Conservation (phyloP, 1,284 basidiomycete genomes). For the Pseudozyma tsukubaensis region DNA sequence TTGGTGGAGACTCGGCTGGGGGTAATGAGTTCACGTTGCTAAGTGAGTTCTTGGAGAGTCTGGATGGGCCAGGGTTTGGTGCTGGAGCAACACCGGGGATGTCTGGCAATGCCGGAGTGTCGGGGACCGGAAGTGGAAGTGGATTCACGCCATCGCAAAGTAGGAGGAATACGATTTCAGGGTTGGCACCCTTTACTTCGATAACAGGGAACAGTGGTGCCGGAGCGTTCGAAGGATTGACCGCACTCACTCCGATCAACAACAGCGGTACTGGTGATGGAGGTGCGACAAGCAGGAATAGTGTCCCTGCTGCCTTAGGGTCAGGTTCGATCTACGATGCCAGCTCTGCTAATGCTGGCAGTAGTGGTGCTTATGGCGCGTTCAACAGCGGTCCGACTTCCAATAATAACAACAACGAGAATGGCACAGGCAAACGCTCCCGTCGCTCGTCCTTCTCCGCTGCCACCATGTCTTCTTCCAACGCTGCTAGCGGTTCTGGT, state of each 20-base stretch:
- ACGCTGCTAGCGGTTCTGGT: too few relatives aligned
- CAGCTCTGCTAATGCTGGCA: background rate
- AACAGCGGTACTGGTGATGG: background rate
- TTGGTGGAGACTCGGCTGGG: conserved; percentile 60
- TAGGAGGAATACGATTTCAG: conserved; percentile 34
- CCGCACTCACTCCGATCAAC: conserved; percentile 34
- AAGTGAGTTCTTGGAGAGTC: conserved; percentile 63
- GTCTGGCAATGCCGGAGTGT: conserved; percentile 15
- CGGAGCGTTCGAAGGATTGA: conserved; percentile 21
- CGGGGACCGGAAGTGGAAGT: conserved; percentile 11
- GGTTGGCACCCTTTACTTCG: too few relatives aligned
- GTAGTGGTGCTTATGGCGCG: background rate
- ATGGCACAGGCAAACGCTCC: conserved; percentile 18
- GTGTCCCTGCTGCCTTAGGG: background rate
- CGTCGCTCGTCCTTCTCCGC: conserved; percentile 47
- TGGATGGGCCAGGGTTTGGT: conserved; percentile 55
- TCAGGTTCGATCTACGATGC: too few relatives aligned
- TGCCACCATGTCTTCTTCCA: conserved; percentile 4
- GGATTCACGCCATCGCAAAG: conserved; percentile 36
- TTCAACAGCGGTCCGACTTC: background rate
- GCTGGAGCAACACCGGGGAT: conserved; percentile 35
- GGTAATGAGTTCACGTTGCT: conserved; percentile 63
- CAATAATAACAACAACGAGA: conserved; percentile 7
- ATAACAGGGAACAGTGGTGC: background rate
- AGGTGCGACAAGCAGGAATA: background rate